Percentiles rank a stretch among this genome's conserved stretches.
Evolutionary conservation across 805 yeast genomes (phyloP).

Genomic region (Monosporozyma unispora): DNA sequence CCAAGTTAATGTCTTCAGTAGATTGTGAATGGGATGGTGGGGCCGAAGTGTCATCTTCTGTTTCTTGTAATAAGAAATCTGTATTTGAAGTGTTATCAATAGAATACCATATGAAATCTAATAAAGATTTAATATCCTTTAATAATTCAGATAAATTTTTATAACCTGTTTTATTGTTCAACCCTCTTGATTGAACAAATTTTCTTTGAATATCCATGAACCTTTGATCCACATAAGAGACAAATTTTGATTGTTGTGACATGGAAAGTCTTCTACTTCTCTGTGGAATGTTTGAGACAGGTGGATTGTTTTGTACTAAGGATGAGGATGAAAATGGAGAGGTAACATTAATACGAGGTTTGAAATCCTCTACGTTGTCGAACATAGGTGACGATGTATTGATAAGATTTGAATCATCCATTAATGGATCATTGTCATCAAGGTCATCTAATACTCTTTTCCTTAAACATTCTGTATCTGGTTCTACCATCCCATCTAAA

Average conservation of each 20-base stretch:
- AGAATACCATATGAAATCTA: constrained; percentile 57
- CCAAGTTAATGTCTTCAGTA: background rate
- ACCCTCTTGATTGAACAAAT: constrained; percentile 39
- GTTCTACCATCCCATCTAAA: background rate
- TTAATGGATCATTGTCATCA: background rate
- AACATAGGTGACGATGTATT: constrained; percentile 5
- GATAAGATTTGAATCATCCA: background rate
- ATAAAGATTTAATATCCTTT: constrained; percentile 38
- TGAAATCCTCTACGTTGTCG: constrained; percentile 26
- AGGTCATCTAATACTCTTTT: background rate
- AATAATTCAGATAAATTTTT: constrained; percentile 30
- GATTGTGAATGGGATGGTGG: background rate
- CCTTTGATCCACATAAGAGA: constrained; percentile 45
- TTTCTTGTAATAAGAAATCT: constrained; percentile 12
- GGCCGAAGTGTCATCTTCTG: background rate
- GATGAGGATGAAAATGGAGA: constrained; percentile 25
- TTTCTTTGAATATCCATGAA: constrained; percentile 46
- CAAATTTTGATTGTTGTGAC: constrained; percentile 48
- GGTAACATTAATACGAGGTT: constrained; percentile 22
- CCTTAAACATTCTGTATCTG: background rate
- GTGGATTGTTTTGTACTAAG: background rate
- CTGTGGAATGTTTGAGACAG: background rate
- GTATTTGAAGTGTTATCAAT: constrained; percentile 32
- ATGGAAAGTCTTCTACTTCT: constrained; percentile 29
- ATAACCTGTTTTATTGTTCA: constrained; percentile 28